Base-by-base conservation (phyloP, 352 stramenopile genomes). In the Phytophthora palmivora region DNA sequence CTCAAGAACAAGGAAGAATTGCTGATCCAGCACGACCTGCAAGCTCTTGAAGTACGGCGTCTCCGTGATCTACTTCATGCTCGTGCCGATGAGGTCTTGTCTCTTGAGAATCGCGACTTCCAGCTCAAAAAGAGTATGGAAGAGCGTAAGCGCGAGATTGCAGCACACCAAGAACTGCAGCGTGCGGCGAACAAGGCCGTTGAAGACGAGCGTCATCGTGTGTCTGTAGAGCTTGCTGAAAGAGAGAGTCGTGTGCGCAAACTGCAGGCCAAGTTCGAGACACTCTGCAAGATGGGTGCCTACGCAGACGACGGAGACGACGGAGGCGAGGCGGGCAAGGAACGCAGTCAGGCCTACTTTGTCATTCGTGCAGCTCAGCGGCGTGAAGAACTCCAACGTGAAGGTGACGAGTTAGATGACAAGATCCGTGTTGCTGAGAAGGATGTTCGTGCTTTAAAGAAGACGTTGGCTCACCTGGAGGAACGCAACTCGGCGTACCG, bases 321-420 rank as follows among this genome's bases (percentile, higher is more conserved):
- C 58, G 74, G 82, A 28, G 88, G 87, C 28, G 86, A 96, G 61
- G 64, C 51, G 38, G 58, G 58, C 36, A 64, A 70, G 21, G 83
- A 92, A 52, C 80, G 88, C 32, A 98, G 88, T 36, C 95, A 98
- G 65, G 94, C 95, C 12, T 98, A 98, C 57, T 98, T 97, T 70
- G 82, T 99, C 9, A 99, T 99, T 67, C 82, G 95, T 56, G 94
- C 94, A n/a, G 96, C 96, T 1, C 95, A 99, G 67, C 88, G 87
- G 60, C 87, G 94, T 28, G 96, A 98, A 63, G 96, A 98, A 71
- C 79, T 99, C 9, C 96, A 99, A 66, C 79, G 92, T 44, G 88
- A 98, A 63, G 96, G 95, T 21, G 95, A 99, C 72, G 87, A 98
- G 47, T 83, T 99, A 8, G 95, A 99, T 58, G 88, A 96, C 56